These are phyloP conservation scores for Acrocalymma vagum DNA, from an alignment of 2,329 filamentous ascomycete genomes.

Conservation along the genomic window DNA sequence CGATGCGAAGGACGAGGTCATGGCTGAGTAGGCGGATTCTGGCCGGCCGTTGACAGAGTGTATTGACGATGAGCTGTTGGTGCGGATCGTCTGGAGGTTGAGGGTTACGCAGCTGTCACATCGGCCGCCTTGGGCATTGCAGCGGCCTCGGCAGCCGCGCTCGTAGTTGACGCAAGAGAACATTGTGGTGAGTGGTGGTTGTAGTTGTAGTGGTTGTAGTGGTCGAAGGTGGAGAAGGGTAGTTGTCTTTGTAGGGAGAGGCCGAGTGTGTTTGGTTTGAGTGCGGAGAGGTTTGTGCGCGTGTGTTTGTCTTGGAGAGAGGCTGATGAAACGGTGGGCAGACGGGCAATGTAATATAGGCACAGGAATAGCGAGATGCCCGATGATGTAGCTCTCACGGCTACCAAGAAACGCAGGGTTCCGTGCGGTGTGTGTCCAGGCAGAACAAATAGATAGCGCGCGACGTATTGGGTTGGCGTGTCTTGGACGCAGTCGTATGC, in stretches of 20 bases:
- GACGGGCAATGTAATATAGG: conserved; percentile 33
- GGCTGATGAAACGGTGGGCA: conserved; percentile 3
- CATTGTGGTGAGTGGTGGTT: conserved; percentile 36
- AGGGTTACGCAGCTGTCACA: conserved; percentile 50
- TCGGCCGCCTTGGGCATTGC: conserved; percentile 46
- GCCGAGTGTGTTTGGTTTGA: conserved; percentile 4
- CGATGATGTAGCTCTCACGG: conserved; percentile 38
- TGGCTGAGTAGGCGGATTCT: conserved; percentile 45
- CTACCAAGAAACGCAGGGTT: conserved; percentile 34
- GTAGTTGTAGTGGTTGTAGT: conserved; percentile 1
- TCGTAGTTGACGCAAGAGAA: conserved; percentile 56
- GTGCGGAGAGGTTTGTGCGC: conserved; percentile 7
- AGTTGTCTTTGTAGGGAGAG: conserved; percentile 2
- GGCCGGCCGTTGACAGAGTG: conserved; percentile 35
- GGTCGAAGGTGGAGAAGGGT: conserved; percentile 5
- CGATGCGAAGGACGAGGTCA: conserved; percentile 51
- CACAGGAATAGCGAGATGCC: conserved; percentile 28
- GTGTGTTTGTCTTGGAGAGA: conserved; percentile 8
- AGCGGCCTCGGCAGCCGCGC: conserved; percentile 53
- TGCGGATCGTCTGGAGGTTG: conserved; percentile 46
- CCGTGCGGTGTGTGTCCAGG: conserved; percentile 22
- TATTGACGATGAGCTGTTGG: conserved; percentile 41
- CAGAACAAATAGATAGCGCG: conserved; percentile 27
- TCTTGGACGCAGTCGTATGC: conserved; percentile 28
- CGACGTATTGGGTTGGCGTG: conserved; percentile 24